Conservation (phyloP, 148 eudicot species). For the Silene uniflora region DNA sequence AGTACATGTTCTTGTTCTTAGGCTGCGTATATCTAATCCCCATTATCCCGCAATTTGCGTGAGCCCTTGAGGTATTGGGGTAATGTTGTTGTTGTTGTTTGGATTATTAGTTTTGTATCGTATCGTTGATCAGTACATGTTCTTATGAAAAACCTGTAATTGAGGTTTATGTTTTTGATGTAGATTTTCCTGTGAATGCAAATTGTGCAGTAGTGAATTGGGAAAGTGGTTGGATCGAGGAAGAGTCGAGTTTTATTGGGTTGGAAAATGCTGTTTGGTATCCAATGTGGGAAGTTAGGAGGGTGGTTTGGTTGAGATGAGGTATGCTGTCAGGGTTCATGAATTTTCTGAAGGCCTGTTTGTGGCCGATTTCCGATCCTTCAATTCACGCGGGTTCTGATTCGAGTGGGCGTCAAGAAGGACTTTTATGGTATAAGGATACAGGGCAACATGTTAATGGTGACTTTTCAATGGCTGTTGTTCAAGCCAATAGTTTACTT, state of each 20-base stretch:
- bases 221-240: slow-evolving; percentile 5
- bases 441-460: slow-evolving; percentile 70
- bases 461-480: slow-evolving; percentile 85
- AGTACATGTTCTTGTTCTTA: not conserved
- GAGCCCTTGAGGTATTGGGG: no score
- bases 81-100: no score
- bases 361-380: slow-evolving; percentile 61
- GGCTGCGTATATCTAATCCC: no score
- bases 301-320: slow-evolving; percentile 78
- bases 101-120: not conserved
- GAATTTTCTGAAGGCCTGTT: slow-evolving; percentile 81
- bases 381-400: slow-evolving; percentile 44
- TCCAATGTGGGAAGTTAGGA: slow-evolving; percentile 47
- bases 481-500: slow-evolving; percentile 77
- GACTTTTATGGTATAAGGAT: slow-evolving; percentile 82
- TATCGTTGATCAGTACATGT: not conserved
- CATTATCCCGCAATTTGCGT: no score
- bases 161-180: slow-evolving; percentile 5
- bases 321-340: slow-evolving; percentile 82
- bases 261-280: slow-evolving; percentile 4
- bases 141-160: slow-evolving; percentile 19
- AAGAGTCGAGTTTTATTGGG: slow-evolving; percentile 6
- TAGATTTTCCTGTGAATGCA: slow-evolving; percentile 13
- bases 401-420: slow-evolving; percentile 66
- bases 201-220: slow-evolving; percentile 10